phyloP scores from a whole-genome alignment of 164 flowering plant genomes.

The Nymphaea colorata region DNA sequence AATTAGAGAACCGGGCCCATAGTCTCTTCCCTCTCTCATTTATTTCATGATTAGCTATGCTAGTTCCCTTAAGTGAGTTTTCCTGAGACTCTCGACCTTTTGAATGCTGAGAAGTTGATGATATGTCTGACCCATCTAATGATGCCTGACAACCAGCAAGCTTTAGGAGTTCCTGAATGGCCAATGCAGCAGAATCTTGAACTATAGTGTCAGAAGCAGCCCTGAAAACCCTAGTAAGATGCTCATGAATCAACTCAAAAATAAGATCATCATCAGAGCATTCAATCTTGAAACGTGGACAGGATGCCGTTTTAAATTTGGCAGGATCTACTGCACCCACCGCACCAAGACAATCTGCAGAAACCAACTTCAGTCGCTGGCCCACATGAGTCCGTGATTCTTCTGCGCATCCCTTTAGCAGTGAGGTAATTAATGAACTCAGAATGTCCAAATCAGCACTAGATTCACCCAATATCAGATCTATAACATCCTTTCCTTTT shows the following conservation, averaged over 20 bases:
- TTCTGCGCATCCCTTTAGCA: constrained; percentile 94
- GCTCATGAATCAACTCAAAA: constrained; percentile 91
- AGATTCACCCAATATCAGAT: constrained; percentile 51
- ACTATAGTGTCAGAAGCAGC: constrained; percentile 90
- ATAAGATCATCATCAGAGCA: constrained; percentile 99
- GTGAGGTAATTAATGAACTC: constrained; percentile 71
- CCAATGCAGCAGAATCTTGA: constrained; percentile 97
- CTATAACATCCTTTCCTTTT: constrained; percentile 53
- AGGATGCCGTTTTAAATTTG: constrained; percentile 55
- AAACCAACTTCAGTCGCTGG: constrained; percentile 74
- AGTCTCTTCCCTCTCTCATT: constrained; percentile 67
- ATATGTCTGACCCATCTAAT: constrained; percentile 47
- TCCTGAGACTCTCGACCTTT: constrained; percentile 24
- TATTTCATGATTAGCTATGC: constrained; percentile 18
- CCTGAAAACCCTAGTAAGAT: constrained; percentile 93
- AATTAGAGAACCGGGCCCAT: constrained; percentile 93
- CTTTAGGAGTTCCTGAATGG: constrained; percentile 94
- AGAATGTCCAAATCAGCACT: constrained; percentile 57
- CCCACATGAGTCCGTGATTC: constrained; percentile 88
- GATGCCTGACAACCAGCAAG: constrained; percentile 96
- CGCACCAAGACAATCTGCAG: constrained; percentile 97
- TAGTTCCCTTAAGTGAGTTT: constrained; percentile 12
- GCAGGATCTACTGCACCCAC: constrained; percentile 99
- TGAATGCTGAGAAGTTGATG: constrained; percentile 17
- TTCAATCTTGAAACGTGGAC: constrained; percentile 80